phyloP scores from a whole-genome alignment of 1,284 basidiomycete genomes.

The Lignosus rhinocerotis region DNA sequence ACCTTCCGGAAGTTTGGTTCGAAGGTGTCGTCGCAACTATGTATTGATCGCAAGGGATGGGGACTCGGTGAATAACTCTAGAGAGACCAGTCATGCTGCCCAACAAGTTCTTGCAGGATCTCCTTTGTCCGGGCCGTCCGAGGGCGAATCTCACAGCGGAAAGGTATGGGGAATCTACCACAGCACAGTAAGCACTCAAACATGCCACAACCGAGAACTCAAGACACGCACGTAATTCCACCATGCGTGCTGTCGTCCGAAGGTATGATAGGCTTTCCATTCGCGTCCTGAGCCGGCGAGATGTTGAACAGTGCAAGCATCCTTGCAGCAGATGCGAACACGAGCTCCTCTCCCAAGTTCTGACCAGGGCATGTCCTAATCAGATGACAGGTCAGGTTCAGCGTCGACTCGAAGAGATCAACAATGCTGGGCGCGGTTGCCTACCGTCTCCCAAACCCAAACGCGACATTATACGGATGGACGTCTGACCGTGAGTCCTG shows the following conservation, averaged over 20 bases:
- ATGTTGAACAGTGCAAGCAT: slow-evolving; percentile 43
- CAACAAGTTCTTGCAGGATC: neutral
- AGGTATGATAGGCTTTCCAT: slow-evolving; percentile 8
- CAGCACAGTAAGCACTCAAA: neutral
- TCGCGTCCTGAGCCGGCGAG: slow-evolving; percentile 27
- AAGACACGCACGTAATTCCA: slow-evolving; percentile 11
- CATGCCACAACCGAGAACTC: neutral
- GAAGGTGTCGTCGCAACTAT: too few species aligned
- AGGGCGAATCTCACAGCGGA: neutral
- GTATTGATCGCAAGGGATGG: too few species aligned
- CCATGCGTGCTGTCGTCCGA: slow-evolving; percentile 11
- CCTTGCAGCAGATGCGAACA: slow-evolving; percentile 41
- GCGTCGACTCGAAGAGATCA: too few species aligned
- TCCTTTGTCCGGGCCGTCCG: neutral
- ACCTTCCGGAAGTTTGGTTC: too few species aligned
- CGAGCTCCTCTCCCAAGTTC: slow-evolving; percentile 41
- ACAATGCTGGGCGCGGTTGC: neutral
- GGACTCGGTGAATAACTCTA: too few species aligned
- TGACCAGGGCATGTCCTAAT: slow-evolving; percentile 43
- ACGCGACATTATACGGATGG: slow-evolving; percentile 32
- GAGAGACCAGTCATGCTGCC: neutral
- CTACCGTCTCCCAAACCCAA: slow-evolving; percentile 32
- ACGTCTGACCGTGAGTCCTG: slow-evolving; percentile 18
- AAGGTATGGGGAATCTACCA: neutral
- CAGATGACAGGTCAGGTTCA: neutral